Evolutionary conservation across 768 basidiomycete genomes (phyloP).

Genomic region (Boletellus ananas): DNA sequence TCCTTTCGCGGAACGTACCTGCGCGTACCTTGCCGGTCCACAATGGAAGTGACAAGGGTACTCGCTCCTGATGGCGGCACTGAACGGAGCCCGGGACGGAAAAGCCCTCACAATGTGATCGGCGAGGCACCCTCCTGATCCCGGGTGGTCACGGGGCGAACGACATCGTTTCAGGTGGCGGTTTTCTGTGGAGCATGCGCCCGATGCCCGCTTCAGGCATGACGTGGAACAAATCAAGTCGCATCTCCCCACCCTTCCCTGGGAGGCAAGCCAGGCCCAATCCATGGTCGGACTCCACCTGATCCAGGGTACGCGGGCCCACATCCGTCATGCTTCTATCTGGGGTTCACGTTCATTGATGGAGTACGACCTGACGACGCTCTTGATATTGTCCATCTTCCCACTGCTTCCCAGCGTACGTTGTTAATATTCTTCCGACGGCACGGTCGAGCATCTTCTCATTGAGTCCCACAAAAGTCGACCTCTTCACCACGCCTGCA

Average conservation of each 20-base stretch:
- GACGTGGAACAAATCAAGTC: neutral
- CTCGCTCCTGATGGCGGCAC: neutral
- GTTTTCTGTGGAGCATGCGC: neutral
- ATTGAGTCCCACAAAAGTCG: neutral
- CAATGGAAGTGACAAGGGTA: neutral
- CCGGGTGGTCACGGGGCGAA: neutral
- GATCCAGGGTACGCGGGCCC: neutral
- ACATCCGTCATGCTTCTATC: constrained; percentile 8
- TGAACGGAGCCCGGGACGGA: neutral
- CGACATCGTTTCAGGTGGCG: no score
- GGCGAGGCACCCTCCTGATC: constrained; percentile 1
- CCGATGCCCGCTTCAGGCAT: constrained; percentile 9
- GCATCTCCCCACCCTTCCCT: neutral
- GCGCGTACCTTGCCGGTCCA: neutral
- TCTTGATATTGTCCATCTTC: neutral
- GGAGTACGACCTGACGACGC: constrained; percentile 1
- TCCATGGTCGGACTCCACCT: neutral
- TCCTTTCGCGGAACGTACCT: no score
- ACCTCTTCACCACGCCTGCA: no score
- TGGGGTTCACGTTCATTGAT: constrained; percentile 6
- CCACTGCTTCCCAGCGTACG: neutral
- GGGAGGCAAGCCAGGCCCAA: neutral
- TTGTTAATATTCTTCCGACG: neutral
- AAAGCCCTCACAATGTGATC: neutral
- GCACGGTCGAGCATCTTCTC: neutral